Evolutionary conservation across 306 rosid species (phyloP), one percentile per base, ranked within the genome.

Genomic region (Prinsepia uniflora): DNA sequence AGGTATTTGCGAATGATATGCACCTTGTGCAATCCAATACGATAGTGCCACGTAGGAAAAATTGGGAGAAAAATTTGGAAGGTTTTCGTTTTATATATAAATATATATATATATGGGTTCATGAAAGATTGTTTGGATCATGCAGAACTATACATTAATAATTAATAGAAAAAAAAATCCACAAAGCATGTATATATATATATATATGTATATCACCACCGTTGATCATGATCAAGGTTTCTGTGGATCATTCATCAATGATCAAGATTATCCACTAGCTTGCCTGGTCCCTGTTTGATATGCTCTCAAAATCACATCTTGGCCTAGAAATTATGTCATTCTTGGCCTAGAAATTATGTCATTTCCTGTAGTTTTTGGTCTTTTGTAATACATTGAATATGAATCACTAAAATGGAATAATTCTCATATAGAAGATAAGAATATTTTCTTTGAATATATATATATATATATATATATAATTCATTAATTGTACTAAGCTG

Each of bases 141-240:
- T 39, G 59, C 77, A 10, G 45, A n/a, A 34, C 13, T 30, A 59
- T 14, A 39, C 5, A 46, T 24, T 24, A 24, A 24, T 24, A 24
- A 49, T 56, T 24, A 24, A 49, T 56, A 49, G 70, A 79, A 75
- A 71, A 67, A 79, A 45, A 69, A 63, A 39, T 42, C 50, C 36
- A 7, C 9, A 6, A 42, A 50, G 79, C 61, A 56, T 22, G n/a
- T n/a, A n/a, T n/a, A n/a, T n/a, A n/a, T n/a, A 11, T 24, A 30
- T 30, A 30, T 30, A 3, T 30, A 30, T 2, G 2, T 2, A 30
- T 30, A 46, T 9, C 11, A 14, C 52, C 53, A 48, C 55, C 53
- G 71, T 68, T 12, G 62, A 18, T 63, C 20, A 61, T 18, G 42
- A 47, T 60, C 60, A 60, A 36, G 45, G 14, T 47, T 47, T 65